phyloP scores from a whole-genome alignment of 331 rosid species.

The Arachis monticola region DNA sequence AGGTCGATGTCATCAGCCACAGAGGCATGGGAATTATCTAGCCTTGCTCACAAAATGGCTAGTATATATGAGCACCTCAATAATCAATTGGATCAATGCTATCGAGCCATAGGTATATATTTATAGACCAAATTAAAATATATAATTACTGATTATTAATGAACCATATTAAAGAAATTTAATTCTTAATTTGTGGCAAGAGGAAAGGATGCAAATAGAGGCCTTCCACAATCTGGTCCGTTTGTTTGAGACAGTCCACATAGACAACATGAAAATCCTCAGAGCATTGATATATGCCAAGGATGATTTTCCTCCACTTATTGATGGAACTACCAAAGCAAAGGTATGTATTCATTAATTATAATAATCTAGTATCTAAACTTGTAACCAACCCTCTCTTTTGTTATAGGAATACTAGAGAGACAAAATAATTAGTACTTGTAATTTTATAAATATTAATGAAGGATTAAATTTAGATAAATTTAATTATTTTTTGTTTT shows the following conservation, averaged over 20 bases:
- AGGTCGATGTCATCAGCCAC: constrained; percentile 62
- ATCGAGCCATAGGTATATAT: constrained; percentile 58
- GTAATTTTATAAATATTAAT: too few relatives aligned
- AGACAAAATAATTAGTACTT: too few relatives aligned
- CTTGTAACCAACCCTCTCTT: neutral
- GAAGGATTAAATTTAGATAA: too few relatives aligned
- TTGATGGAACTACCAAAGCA: constrained; percentile 46
- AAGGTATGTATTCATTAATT: constrained; percentile 49
- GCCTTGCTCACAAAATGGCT: constrained; percentile 71
- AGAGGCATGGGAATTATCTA: constrained; percentile 73
- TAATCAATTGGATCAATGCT: constrained; percentile 57
- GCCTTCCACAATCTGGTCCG: constrained; percentile 53
- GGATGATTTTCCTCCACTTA: constrained; percentile 67
- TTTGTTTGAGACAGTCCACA: constrained; percentile 54
- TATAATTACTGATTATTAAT: neutral
- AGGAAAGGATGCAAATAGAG: constrained; percentile 61
- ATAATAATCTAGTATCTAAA: neutral
- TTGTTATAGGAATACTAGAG: too few relatives aligned
- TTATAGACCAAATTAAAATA: too few relatives aligned
- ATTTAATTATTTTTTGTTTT: too few relatives aligned
- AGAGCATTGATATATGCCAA: constrained; percentile 56
- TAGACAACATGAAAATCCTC: constrained; percentile 76
- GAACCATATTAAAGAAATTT: neutral
- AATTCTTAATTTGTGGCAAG: constrained; percentile 50
- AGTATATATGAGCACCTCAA: constrained; percentile 63